phyloP scores from a whole-genome alignment of 306 rosid species.

The Lagenaria siceraria region DNA sequence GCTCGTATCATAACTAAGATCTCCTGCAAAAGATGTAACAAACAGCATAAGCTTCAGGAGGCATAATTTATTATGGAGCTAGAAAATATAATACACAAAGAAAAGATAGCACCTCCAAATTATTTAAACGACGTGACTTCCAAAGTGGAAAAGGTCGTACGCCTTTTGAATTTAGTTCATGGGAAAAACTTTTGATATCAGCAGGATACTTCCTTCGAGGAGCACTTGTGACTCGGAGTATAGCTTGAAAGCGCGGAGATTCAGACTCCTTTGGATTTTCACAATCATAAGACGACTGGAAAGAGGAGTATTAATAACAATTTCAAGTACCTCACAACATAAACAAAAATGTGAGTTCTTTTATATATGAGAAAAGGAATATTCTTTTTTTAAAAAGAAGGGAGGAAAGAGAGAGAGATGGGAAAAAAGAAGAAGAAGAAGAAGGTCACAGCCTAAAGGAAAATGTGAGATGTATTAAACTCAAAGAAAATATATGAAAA shows the following conservation, averaged over 20 bases:
- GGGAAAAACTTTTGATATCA: conserved; percentile 93
- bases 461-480: neutral
- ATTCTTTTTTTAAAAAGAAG: too few species aligned
- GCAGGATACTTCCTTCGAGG: conserved; percentile 84
- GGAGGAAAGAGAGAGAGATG: too few species aligned
- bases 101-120: conserved; percentile 59
- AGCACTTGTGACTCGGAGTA: conserved; percentile 86
- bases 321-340: conserved; percentile 14
- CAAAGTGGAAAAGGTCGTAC: conserved; percentile 88
- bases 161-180: conserved; percentile 90
- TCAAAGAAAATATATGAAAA: neutral
- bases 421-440: neutral
- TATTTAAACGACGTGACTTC: conserved; percentile 94
- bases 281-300: conserved; percentile 64
- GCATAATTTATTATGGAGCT: conserved; percentile 1
- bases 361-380: neutral
- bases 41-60: conserved; percentile 16
- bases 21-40: conserved; percentile 46
- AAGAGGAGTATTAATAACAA: conserved; percentile 13
- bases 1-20: conserved; percentile 65
- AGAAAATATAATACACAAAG: conserved; percentile 10
- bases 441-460: neutral
- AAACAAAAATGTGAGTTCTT: neutral
- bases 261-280: conserved; percentile 98
- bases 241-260: conserved; percentile 99